Evolutionary conservation across 1,284 basidiomycete species (phyloP), one percentile per base, ranked within the genome.

Genomic region (Moniliophthora roreri): DNA sequence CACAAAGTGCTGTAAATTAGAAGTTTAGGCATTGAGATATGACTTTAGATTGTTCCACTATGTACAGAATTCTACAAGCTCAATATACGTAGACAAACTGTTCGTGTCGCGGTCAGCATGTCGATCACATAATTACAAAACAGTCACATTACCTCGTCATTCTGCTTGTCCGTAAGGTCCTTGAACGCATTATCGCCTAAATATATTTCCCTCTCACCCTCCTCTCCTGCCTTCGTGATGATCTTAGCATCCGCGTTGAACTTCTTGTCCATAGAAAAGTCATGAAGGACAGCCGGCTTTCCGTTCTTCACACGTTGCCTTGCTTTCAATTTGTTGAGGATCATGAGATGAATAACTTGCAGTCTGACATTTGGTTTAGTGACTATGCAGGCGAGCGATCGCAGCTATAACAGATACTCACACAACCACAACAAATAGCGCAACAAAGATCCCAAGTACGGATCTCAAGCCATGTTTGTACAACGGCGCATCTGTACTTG

Each of bases 101-200:
- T 28, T 10, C 16, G 41, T 21, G 15, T n/a, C n/a, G 13, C 18
- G 23, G 41, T 44, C 41, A 44, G 41, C 21, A 24, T 13, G 24
- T n/a, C 18, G 24, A 21, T 3, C 4, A 32, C 4, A 42, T n/a
- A 5, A 21, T 10, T 21, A 51, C 10, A 51, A 28, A 32, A 32
- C 28, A 6, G 3, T n/a, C 44, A 46, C n/a, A 20, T 45, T 40
- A 58, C 56, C 54, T 58, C 53, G 48, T 58, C 56, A 37, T 58
- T 58, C 41, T 58, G 32, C 37, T 41, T 34, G 36, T 58, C 56
- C 23, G 56, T 58, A 28, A 58, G 44, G 41, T 58, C 56, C 18
- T 35, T 42, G 46, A 55, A 52, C 21, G 47, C 56, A 21, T 57
- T 54, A 35, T 52, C 53, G 36, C 56, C 48, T 26, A 45, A 26